These are phyloP conservation scores for Pilatotrama ljubarskyi DNA, from an alignment of 768 basidiomycete genomes.

Conservation along the genomic window DNA sequence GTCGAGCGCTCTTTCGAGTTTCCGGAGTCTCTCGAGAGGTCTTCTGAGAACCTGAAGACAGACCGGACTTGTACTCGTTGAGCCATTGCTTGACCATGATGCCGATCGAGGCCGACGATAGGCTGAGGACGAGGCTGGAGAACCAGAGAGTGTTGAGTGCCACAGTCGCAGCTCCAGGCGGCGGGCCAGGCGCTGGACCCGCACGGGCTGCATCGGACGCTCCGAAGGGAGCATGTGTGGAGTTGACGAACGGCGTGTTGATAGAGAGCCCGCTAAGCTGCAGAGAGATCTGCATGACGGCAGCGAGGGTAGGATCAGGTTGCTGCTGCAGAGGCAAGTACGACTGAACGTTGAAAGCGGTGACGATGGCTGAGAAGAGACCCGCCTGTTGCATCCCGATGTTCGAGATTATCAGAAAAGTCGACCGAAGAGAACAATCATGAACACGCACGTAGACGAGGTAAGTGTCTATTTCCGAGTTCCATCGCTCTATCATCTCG, in stretches of 20 bases:
- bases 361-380: constrained; percentile 28
- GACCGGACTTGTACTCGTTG: not conserved
- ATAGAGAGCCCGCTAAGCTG: constrained; percentile 12
- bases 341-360: constrained; percentile 25
- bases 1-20: not conserved
- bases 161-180: not conserved
- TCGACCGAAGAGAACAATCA: not conserved
- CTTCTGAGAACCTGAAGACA: not conserved
- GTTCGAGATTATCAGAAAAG: too few relatives aligned
- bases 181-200: not conserved
- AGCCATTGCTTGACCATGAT: constrained; percentile 34
- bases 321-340: constrained; percentile 21
- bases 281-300: constrained; percentile 7
- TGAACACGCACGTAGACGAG: not conserved
- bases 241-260: constrained; percentile 12
- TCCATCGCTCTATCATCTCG: not conserved
- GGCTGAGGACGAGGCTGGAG: constrained; percentile 26
- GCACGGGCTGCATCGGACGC: not conserved
- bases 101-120: constrained; percentile 26
- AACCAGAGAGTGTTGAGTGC: constrained; percentile 29
- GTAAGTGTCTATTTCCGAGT: not conserved
- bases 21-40: not conserved
- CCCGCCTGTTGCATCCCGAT: constrained; percentile 24
- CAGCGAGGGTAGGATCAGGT: not conserved
- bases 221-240: not conserved